Conservation (phyloP, 2,329 filamentous ascomycete species). For the Pseudogymnoascus sp. region DNA sequence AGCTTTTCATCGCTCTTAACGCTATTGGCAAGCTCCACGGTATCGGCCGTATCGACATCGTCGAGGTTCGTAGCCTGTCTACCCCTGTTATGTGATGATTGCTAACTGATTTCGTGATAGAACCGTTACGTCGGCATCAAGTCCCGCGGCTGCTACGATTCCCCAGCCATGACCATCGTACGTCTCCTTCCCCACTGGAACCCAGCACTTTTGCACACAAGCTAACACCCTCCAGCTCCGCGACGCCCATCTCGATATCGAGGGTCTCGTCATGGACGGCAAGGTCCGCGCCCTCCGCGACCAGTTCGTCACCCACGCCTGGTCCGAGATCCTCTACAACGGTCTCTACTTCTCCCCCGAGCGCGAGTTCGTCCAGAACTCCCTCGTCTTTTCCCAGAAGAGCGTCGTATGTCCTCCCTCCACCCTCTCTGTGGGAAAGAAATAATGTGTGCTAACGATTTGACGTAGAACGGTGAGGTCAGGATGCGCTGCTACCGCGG, state of each 20-base stretch:
- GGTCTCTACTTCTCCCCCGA: slow-evolving; percentile 62
- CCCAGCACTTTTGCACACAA: neutral
- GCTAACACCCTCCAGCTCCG: slow-evolving; percentile 20
- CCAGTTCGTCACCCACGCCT: slow-evolving; percentile 62
- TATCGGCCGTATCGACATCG: slow-evolving; percentile 75
- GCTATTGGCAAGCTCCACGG: slow-evolving; percentile 64
- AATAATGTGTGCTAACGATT: neutral
- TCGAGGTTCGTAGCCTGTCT: slow-evolving; percentile 63
- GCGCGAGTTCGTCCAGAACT: slow-evolving; percentile 63
- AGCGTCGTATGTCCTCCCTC: slow-evolving; percentile 33
- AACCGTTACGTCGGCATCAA: slow-evolving; percentile 74
- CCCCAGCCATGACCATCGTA: slow-evolving; percentile 46
- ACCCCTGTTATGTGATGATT: neutral
- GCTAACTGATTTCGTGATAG: slow-evolving; percentile 12
- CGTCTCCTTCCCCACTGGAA: slow-evolving; percentile 10
- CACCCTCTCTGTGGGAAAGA: neutral
- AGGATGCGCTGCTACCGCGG: slow-evolving; percentile 62
- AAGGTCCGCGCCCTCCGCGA: slow-evolving; percentile 63
- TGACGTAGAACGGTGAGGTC: slow-evolving; percentile 45
- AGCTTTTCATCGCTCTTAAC: slow-evolving; percentile 67
- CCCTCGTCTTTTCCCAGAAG: slow-evolving; percentile 53
- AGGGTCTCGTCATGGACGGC: slow-evolving; percentile 61
- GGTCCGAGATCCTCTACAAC: slow-evolving; percentile 52
- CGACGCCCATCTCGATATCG: slow-evolving; percentile 44
- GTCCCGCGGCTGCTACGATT: slow-evolving; percentile 74